Evolutionary conservation across 2,329 filamentous ascomycete species (phyloP).

Genomic region (Chaetomium sp.): DNA sequence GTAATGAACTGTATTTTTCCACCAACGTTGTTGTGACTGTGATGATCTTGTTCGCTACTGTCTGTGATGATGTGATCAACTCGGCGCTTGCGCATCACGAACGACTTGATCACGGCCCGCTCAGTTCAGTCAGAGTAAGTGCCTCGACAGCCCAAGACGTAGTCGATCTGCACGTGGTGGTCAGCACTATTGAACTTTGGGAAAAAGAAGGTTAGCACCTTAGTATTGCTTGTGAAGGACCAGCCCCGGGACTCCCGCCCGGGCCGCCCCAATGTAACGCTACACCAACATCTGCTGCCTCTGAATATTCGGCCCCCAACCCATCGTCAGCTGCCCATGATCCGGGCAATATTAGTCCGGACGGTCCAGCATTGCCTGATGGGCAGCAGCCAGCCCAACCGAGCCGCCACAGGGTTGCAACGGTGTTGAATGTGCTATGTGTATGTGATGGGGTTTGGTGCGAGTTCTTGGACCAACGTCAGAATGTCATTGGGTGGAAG

Average conservation of each 20-base stretch:
- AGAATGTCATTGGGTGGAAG: neutral
- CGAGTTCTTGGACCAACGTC: neutral
- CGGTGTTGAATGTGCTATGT: neutral
- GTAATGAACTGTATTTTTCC: neutral
- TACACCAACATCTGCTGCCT: neutral
- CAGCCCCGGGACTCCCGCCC: no score
- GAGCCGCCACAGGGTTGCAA: slow-evolving; percentile 1
- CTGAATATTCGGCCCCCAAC: neutral
- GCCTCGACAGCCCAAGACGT: neutral
- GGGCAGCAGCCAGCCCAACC: neutral
- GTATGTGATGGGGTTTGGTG: neutral
- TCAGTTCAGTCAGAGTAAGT: neutral
- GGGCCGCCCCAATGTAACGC: neutral
- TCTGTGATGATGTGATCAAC: neutral
- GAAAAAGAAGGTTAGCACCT: neutral
- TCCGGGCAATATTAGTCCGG: neutral
- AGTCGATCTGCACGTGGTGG: neutral
- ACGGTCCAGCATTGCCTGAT: neutral
- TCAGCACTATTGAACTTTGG: neutral
- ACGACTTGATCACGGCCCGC: neutral
- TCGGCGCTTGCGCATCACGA: neutral
- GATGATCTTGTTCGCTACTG: neutral
- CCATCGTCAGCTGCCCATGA: neutral
- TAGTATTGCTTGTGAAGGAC: neutral
- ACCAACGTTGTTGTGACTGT: neutral